Percentiles rank a stretch among this genome's conserved stretches.
Conservation (phyloP, 192 early-diverging fungal genomes). For the Spizellomyces punctatus region DNA sequence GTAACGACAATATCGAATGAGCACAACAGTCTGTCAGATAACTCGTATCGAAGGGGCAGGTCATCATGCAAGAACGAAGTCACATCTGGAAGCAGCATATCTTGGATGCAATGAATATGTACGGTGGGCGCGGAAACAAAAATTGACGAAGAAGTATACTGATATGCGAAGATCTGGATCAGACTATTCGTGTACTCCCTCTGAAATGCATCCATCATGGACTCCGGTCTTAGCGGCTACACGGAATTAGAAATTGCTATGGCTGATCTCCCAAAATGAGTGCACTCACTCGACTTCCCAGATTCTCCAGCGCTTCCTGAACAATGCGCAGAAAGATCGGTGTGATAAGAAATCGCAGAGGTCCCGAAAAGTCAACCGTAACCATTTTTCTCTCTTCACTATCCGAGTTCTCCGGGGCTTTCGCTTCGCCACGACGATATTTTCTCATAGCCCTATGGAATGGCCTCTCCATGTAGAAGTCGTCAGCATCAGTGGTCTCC, state of each 20-base stretch:
- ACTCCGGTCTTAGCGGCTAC: conserved; percentile 21
- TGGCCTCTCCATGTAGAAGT: conserved; percentile 7
- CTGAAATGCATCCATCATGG: conserved; percentile 68
- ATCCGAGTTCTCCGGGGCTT: background rate
- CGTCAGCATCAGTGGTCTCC: background rate
- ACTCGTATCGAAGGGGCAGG: conserved; percentile 58
- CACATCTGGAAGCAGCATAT: conserved; percentile 59
- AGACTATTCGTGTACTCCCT: conserved; percentile 63
- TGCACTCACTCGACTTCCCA: background rate
- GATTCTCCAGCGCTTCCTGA: conserved; percentile 56
- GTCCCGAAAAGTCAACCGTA: conserved; percentile 41
- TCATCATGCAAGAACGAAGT: conserved; percentile 22
- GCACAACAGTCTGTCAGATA: conserved; percentile 63
- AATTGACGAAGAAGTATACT: conserved; percentile 54
- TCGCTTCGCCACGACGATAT: background rate
- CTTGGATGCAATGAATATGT: conserved; percentile 72
- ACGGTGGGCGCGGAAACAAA: conserved; percentile 55
- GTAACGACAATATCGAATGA: conserved; percentile 55
- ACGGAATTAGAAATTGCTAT: no score
- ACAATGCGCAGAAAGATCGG: conserved; percentile 71
- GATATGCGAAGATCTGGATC: conserved; percentile 51
- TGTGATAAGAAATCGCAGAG: conserved; percentile 64
- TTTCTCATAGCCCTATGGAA: conserved; percentile 11
- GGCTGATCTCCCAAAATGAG: no score
- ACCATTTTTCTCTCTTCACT: conserved; percentile 1